phyloP scores from a whole-genome alignment of 768 basidiomycete species.

The Ramaria rubella region DNA sequence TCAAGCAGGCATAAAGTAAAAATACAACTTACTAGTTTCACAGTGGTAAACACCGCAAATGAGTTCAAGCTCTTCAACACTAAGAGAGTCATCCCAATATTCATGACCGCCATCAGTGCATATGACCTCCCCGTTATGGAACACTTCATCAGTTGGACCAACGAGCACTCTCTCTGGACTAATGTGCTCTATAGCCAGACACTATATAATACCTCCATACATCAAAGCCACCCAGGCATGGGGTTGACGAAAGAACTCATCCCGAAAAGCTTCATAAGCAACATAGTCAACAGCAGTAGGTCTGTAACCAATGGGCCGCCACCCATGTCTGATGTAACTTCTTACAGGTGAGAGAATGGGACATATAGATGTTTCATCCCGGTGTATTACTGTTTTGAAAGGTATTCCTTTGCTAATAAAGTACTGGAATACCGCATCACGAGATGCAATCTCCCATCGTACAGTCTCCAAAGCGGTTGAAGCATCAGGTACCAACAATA shows the following conservation, averaged over 20 bases:
- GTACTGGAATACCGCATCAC: not conserved
- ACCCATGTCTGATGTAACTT: not conserved
- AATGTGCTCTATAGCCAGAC: not conserved
- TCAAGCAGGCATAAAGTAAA: not conserved
- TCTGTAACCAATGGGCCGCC: not conserved
- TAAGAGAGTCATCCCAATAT: not conserved
- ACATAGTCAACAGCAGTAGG: not conserved
- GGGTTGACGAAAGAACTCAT: not conserved
- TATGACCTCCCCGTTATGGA: not conserved
- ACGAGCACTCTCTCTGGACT: not conserved
- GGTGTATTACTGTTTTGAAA: not conserved
- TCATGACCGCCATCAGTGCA: not conserved
- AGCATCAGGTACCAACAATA: not conserved
- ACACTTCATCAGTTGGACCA: not conserved
- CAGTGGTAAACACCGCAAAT: not conserved
- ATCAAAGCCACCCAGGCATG: not conserved
- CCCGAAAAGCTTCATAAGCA: not conserved
- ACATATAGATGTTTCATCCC: not conserved
- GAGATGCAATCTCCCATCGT: not conserved
- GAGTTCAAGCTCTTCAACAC: not conserved
- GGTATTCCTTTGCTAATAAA: not conserved
- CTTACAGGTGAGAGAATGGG: not conserved
- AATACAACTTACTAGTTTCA: not conserved
- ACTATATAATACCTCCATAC: not conserved
- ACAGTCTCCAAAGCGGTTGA: not conserved